Percentiles rank a stretch among this genome's conserved stretches.
Conservation (phyloP, 768 basidiomycete species). For the Russula sp. region DNA sequence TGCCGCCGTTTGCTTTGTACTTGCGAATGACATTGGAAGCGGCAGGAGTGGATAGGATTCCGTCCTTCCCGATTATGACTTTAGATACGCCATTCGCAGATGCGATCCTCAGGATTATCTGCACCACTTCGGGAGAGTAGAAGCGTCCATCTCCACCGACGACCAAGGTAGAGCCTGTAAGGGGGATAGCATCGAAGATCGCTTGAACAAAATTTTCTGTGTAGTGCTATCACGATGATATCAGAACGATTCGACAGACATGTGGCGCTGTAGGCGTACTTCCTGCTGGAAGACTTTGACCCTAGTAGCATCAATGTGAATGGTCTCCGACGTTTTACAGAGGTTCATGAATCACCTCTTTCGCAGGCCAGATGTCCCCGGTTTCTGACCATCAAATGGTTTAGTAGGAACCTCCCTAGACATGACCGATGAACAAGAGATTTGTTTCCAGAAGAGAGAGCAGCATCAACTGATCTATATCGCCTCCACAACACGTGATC, state of each 20-base stretch:
- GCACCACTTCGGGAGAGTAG: slow-evolving; percentile 80
- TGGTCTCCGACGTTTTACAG: neutral
- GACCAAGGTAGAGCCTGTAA: slow-evolving; percentile 77
- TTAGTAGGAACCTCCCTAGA: slow-evolving; percentile 69
- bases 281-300: slow-evolving; percentile 98
- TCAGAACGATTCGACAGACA: slow-evolving; percentile 23
- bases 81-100: slow-evolving; percentile 90
- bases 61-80: slow-evolving; percentile 87
- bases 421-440: slow-evolving; percentile 32
- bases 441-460: neutral
- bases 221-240: slow-evolving; percentile 57
- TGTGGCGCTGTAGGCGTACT: slow-evolving; percentile 39
- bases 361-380: slow-evolving; percentile 94
- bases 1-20: slow-evolving; percentile 94
- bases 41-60: slow-evolving; percentile 94
- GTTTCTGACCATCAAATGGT: slow-evolving; percentile 91
- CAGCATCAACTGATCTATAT: slow-evolving; percentile 10
- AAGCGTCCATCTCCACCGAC: slow-evolving; percentile 97
- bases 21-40: slow-evolving; percentile 94
- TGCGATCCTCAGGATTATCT: slow-evolving; percentile 89
- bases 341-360: slow-evolving; percentile 59
- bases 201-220: slow-evolving; percentile 98
- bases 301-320: slow-evolving; percentile 36
- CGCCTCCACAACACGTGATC: slow-evolving; percentile 16
- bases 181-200: slow-evolving; percentile 86